Evolutionary conservation across 2,329 filamentous ascomycete genomes (phyloP).

Genomic region (Lomentospora prolificans): DNA sequence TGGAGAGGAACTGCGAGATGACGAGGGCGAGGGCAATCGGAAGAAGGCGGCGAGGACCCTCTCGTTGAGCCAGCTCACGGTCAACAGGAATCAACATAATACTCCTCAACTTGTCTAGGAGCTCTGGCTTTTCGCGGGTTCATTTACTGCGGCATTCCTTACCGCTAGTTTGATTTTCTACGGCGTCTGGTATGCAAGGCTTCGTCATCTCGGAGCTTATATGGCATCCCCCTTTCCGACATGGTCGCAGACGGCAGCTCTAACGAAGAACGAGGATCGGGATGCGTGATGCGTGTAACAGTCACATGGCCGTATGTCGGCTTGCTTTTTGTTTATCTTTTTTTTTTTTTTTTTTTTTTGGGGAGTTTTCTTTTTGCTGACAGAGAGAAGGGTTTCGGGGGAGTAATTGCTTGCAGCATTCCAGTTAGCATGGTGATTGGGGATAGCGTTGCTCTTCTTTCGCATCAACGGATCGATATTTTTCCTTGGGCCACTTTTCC

Average conservation of each 20-base stretch:
- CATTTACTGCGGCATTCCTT: too few species aligned
- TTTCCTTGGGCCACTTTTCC: not conserved
- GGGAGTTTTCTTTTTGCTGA: not conserved
- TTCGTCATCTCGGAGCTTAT: too few species aligned
- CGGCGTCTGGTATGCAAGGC: too few species aligned
- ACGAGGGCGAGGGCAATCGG: constrained; percentile 26
- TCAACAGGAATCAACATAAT: constrained; percentile 21
- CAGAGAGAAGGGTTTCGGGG: not conserved
- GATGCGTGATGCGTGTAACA: too few species aligned
- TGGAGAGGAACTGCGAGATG: constrained; percentile 30
- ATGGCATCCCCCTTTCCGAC: too few species aligned
- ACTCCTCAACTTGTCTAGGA: not conserved
- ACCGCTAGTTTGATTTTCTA: too few species aligned
- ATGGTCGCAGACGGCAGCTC: too few species aligned
- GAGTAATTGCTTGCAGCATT: not conserved
- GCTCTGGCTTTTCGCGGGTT: not conserved
- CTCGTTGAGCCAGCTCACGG: constrained; percentile 51
- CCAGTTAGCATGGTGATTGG: not conserved
- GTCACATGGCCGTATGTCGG: too few species aligned
- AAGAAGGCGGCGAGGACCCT: constrained; percentile 53
- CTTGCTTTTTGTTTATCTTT: not conserved
- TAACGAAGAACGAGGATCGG: too few species aligned
- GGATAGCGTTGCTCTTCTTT: not conserved
- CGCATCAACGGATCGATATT: not conserved
- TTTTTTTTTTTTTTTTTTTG: not conserved